Percentiles rank a stretch among this genome's conserved stretches.
Conservation (phyloP, 176 grass and related monocot species). For the Aechmea fasciata region DNA sequence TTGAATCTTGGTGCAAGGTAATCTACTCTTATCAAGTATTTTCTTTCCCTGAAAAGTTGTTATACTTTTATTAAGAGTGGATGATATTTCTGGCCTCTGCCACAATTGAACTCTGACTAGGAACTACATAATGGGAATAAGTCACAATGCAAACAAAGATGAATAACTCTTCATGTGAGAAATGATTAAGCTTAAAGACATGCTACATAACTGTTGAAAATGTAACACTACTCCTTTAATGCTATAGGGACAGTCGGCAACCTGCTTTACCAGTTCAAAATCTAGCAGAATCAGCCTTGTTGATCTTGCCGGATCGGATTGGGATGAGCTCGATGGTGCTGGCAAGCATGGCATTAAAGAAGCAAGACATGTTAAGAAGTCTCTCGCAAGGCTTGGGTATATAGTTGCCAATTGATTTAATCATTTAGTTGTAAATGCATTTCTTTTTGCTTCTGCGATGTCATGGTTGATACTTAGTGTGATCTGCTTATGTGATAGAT, state of each 20-base stretch:
- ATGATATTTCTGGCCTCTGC: background rate
- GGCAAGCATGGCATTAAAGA: slow-evolving; percentile 56
- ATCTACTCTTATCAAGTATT: background rate
- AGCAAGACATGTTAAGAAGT: slow-evolving; percentile 73
- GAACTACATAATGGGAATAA: no score
- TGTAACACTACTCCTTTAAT: slow-evolving; percentile 8
- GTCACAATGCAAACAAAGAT: no score
- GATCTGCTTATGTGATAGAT: no score
- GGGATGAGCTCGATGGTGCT: slow-evolving; percentile 41
- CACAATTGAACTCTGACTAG: no score
- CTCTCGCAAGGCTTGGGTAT: slow-evolving; percentile 90
- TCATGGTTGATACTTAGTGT: no score
- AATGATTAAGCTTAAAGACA: background rate
- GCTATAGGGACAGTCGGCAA: slow-evolving; percentile 56
- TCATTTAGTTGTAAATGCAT: background rate
- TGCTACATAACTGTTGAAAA: background rate
- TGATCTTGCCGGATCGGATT: slow-evolving; percentile 82
- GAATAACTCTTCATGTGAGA: background rate
- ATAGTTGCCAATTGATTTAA: background rate
- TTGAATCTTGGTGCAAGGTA: slow-evolving; percentile 99
- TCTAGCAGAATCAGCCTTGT: slow-evolving; percentile 81
- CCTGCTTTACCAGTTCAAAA: slow-evolving; percentile 72
- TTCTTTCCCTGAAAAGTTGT: background rate
- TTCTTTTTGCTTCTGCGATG: no score
- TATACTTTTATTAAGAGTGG: background rate